A percentile compares a stretch with the other conserved stretches of the same genome.
Evolutionary conservation across 139 green algal species (phyloP).

Genomic region (Chlamydomonas asymmetrica): DNA sequence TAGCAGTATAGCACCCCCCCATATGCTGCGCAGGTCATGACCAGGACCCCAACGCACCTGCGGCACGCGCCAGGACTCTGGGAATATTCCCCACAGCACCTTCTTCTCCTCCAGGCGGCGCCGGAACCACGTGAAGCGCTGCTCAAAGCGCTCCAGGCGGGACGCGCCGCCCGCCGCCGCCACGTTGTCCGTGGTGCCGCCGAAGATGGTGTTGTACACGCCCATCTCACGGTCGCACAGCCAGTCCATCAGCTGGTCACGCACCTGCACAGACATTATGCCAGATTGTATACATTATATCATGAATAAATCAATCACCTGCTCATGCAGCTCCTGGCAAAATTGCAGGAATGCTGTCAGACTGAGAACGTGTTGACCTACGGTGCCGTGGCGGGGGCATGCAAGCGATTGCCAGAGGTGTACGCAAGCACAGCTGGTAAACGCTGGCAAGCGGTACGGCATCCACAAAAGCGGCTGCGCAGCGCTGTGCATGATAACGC

Average conservation of each 20-base stretch:
- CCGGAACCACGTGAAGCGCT: slow-evolving; percentile 85
- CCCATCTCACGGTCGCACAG: slow-evolving; percentile 87
- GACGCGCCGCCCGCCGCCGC: slow-evolving; percentile 62
- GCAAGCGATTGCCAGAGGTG: too few species aligned
- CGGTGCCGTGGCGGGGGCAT: too few species aligned
- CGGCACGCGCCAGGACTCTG: slow-evolving; percentile 81
- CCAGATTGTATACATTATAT: too few species aligned
- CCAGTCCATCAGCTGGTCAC: slow-evolving; percentile 88
- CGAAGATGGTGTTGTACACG: slow-evolving; percentile 88
- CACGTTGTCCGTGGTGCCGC: slow-evolving; percentile 23
- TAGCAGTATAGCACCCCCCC: not conserved
- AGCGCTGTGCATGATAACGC: too few species aligned
- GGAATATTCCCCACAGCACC: slow-evolving; percentile 90
- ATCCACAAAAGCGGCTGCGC: too few species aligned
- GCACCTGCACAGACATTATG: slow-evolving; percentile 57
- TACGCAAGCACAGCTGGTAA: too few species aligned
- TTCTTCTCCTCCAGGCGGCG: slow-evolving; percentile 54
- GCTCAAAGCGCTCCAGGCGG: slow-evolving; percentile 86
- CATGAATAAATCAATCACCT: too few species aligned
- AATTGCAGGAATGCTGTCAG: too few species aligned
- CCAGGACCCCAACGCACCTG: slow-evolving; percentile 52
- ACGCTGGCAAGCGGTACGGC: too few species aligned
- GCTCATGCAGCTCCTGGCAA: too few species aligned
- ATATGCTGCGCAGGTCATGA: too few species aligned
- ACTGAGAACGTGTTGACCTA: too few species aligned